Conservation (phyloP, 345 rosid genomes). For the Dimocarpus longan region DNA sequence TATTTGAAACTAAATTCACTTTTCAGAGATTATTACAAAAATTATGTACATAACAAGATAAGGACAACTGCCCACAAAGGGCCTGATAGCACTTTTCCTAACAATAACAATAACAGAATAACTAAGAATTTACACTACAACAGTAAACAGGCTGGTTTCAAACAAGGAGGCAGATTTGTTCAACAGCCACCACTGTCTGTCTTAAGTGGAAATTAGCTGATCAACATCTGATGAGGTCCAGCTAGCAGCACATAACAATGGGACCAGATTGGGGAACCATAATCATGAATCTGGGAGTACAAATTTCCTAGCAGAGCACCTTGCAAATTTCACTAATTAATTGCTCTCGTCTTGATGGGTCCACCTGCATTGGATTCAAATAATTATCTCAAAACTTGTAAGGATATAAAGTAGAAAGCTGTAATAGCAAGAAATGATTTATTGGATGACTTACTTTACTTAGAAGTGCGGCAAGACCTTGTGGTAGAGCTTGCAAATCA, state of each 20-base stretch:
- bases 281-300: background rate
- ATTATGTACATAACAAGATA: background rate
- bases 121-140: constrained; percentile 5
- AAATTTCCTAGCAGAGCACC: constrained; percentile 42
- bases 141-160: background rate
- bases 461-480: constrained; percentile 82
- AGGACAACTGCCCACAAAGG: background rate
- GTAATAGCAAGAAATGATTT: constrained; percentile 11
- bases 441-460: constrained; percentile 60
- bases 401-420: constrained; percentile 5
- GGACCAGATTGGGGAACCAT: background rate
- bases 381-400: constrained; percentile 18
- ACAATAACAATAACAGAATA: background rate
- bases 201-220: no score
- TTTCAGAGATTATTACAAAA: constrained; percentile 14
- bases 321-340: constrained; percentile 58
- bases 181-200: background rate
- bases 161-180: no score
- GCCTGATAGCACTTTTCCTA: background rate
- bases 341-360: constrained; percentile 57
- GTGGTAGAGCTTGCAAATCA: constrained; percentile 85
- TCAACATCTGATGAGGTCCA: background rate
- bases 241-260: background rate
- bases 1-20: background rate
- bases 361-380: constrained; percentile 67